Conservation (phyloP, 2,329 filamentous ascomycete genomes). For the Trichoderma pleuroti region DNA sequence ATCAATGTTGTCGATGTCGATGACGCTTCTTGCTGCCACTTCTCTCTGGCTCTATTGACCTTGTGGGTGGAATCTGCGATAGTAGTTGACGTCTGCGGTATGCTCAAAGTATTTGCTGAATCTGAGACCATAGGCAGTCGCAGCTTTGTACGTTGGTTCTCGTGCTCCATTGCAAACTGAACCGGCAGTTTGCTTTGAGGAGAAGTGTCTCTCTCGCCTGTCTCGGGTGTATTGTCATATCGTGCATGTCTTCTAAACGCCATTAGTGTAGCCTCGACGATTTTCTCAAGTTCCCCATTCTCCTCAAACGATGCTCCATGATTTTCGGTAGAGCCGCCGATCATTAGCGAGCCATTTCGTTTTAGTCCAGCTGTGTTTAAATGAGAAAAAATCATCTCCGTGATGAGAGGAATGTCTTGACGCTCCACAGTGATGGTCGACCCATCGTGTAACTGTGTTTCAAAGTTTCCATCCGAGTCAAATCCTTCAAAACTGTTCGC, state of each 20-base stretch:
- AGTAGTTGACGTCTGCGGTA: constrained; percentile 32
- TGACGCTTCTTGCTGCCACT: constrained; percentile 19
- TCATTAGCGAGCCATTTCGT: background rate
- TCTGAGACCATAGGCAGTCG: constrained; percentile 27
- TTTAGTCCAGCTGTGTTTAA: background rate
- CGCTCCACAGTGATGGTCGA: background rate
- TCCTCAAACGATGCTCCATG: background rate
- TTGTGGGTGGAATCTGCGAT: constrained; percentile 24
- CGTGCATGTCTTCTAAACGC: background rate
- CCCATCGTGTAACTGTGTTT: background rate
- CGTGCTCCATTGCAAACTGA: constrained; percentile 24
- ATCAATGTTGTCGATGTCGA: constrained; percentile 29
- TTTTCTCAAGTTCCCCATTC: background rate
- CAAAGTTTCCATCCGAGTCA: background rate
- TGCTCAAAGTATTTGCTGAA: constrained; percentile 35
- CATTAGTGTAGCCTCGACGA: background rate
- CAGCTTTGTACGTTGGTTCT: constrained; percentile 26
- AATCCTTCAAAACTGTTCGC: background rate
- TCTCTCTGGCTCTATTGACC: constrained; percentile 24
- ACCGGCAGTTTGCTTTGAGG: constrained; percentile 6
- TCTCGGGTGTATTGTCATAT: background rate
- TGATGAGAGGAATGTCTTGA: background rate
- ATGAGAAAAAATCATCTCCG: background rate
- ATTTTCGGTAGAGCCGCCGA: background rate
- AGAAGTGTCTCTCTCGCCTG: background rate